phyloP scores from a whole-genome alignment of 1,139 yeast species.

The Wickerhamomyces sp. region DNA sequence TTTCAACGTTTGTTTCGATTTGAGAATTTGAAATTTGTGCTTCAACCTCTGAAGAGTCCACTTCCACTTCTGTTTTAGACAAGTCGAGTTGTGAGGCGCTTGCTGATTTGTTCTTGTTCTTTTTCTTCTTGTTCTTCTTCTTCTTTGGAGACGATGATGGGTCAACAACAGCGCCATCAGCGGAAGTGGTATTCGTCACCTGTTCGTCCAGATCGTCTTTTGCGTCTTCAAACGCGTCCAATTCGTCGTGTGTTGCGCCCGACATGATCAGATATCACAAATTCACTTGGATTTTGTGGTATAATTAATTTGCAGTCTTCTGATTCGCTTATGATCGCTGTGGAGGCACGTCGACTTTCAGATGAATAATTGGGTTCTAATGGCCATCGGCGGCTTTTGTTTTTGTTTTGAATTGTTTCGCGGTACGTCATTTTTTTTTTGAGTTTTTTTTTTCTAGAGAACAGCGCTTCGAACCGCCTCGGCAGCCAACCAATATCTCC shows the following conservation, averaged over 20 bases:
- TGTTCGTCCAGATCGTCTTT: slow-evolving; percentile 1
- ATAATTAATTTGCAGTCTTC: no score
- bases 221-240: slow-evolving; percentile 9
- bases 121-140: slow-evolving; percentile 8
- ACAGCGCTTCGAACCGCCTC: no score
- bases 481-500: no score
- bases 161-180: background rate
- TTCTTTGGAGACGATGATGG: background rate
- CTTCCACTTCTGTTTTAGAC: background rate
- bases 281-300: no score
- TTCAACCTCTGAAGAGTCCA: background rate
- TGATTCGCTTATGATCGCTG: no score
- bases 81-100: slow-evolving; percentile 7
- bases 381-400: no score
- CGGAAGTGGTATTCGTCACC: background rate
- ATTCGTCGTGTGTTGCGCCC: slow-evolving; percentile 2
- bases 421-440: no score
- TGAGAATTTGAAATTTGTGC: background rate
- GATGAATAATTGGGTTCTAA: no score
- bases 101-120: slow-evolving; percentile 3
- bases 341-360: no score
- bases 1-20: background rate
- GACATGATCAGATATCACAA: no score
- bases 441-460: no score
- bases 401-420: no score